Evolutionary conservation across 208 protist species (phyloP), one percentile per base, ranked within the genome.

Genomic region (Zelonia costaricensis): DNA sequence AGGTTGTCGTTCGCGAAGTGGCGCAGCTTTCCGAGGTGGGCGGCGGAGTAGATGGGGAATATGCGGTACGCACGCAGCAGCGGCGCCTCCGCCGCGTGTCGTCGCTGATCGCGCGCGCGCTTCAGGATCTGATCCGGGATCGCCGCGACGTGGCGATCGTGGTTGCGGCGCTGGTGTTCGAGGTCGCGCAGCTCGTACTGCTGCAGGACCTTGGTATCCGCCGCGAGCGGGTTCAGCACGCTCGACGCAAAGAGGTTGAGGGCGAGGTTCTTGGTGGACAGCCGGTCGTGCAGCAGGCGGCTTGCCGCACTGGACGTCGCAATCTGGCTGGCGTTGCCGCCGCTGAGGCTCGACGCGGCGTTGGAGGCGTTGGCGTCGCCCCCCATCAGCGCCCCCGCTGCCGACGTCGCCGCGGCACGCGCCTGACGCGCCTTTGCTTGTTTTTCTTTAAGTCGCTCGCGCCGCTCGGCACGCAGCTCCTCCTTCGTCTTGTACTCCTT

Each of bases 1-100:
- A 75, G 65, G 46, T 80, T 72, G 45, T 94, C 85, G 59, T 94
- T 94, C 5, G 88, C 88, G 61, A 86, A 89, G 61, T 85, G 74
- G 4, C 83, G 80, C 60, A 94, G 58, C 65, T 83, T 88, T 20
- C 74, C 81, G 9, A 94, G 72, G 58, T 89, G 83, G 13, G 69
- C 57, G 0, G 80, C 59, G 25, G 57, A 59, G 69, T 74, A 88
- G 25, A 91, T 80, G 22, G 80, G 82, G 28, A 76, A 89, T 20
- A 94, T 61, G 52, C 83, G 85, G 47, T 92, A 94, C 33, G 78
- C 84, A 25, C 78, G 69, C 53, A 94, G 68, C 7, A 80, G 22
- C 12, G 88, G 88, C 13, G 62, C 10, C 53, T 92, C 84, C 36
- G 64, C 59, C 1, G 88, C 84, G 57, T 88, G 82, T 0, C 84